Evolutionary conservation across 2,329 filamentous ascomycete genomes (phyloP).

Genomic region (Sporothrix euskadiensis): DNA sequence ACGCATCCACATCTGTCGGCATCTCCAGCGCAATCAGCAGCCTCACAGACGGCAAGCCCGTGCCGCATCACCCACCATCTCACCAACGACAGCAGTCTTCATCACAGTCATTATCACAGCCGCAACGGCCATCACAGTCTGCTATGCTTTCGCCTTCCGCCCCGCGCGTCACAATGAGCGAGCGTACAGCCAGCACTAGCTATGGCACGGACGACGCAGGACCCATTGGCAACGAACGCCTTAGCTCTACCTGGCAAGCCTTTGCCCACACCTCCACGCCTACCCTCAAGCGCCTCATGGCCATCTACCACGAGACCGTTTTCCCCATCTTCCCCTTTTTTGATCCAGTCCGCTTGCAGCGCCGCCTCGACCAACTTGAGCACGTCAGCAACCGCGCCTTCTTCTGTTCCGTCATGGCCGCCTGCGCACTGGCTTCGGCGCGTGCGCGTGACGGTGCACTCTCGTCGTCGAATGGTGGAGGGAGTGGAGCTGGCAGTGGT

Average conservation of each 20-base stretch:
- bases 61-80: background rate
- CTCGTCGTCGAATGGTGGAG: slow-evolving; percentile 5
- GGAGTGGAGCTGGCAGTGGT: background rate
- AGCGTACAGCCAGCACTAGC: slow-evolving; percentile 14
- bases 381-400: slow-evolving; percentile 35
- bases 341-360: slow-evolving; percentile 31
- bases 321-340: slow-evolving; percentile 37
- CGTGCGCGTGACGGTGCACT: slow-evolving; percentile 34
- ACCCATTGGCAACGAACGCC: slow-evolving; percentile 27
- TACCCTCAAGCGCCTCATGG: slow-evolving; percentile 31
- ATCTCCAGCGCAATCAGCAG: slow-evolving; percentile 7
- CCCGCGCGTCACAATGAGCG: slow-evolving; percentile 16
- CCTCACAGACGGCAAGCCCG: background rate
- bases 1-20: background rate
- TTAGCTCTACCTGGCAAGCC: slow-evolving; percentile 33
- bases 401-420: slow-evolving; percentile 37
- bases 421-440: slow-evolving; percentile 34
- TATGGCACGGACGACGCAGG: slow-evolving; percentile 25
- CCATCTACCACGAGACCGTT: slow-evolving; percentile 34
- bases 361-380: slow-evolving; percentile 33
- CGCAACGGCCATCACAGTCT: background rate
- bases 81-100: background rate
- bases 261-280: slow-evolving; percentile 34
- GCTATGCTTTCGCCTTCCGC: slow-evolving; percentile 11
- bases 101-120: background rate